Base-by-base conservation (phyloP, 2,329 filamentous ascomycete genomes). In the Cladosporium cucumerinum region DNA sequence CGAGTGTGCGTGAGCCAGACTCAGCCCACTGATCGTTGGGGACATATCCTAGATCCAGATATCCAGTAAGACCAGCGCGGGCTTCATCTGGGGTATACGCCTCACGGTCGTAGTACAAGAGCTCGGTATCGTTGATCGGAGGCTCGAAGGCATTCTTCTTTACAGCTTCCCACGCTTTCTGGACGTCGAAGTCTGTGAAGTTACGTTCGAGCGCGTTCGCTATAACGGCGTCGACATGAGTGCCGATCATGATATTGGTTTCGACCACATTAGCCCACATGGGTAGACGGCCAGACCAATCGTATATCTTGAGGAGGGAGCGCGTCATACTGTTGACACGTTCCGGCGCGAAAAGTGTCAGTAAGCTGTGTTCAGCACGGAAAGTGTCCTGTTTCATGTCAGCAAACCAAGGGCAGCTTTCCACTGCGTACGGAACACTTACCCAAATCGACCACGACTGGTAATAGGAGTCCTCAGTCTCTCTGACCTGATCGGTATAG, bases 171-270 rank as follows among this genome's bases (percentile, higher is more conserved):
- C 80, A 83, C 0, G 80, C 79, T 49, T 78, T 79, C 3, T 65
- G 46, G n/a, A 82, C 67, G 51, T 82, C 73, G 52, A 82, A 83
- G 18, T 71, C 74, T 1, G 69, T 72, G 66, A 82, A 83, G 2
- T 78, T 79, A 6, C 79, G 75, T 11, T 74, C 71, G 0, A 82
- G 72, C 0, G 81, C 81, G 63, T 82, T 82, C n/a, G 81, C 78
- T 3, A 83, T 70, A 1, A 83, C 78, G 1, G 77, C 80, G 57
- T 82, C 80, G 16, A 79, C 81, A 64, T 82, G 81, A 0, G 81
- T 82, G 1, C 80, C 80, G 39, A 82, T 81, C 81, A 82, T 83
- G 66, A 82, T 82, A 70, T 82, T 82, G 1, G 80, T 82, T 67
- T 82, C 81, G 5, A 82, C 74, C 65, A 82, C 72, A 62, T 82